phyloP scores from a whole-genome alignment of 768 basidiomycete species.

The Amanita muscaria region DNA sequence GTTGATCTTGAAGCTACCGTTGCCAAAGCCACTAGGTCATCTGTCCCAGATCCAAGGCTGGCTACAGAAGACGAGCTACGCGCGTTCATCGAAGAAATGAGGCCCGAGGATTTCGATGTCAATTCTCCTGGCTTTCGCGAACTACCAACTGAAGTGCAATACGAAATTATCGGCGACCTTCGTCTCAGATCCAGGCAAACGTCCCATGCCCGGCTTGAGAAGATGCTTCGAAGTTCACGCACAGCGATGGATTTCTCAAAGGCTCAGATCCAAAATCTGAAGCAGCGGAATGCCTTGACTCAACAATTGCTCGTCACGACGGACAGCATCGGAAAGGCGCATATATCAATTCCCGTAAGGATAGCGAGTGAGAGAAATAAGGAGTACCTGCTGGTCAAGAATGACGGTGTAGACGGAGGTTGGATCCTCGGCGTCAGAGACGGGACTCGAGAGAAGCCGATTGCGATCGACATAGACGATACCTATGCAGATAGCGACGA shows the following conservation, averaged over 20 bases:
- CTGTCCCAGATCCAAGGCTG: slow-evolving; percentile 78
- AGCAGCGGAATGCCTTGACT: slow-evolving; percentile 83
- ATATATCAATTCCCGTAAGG: slow-evolving; percentile 84
- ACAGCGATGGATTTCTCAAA: slow-evolving; percentile 95
- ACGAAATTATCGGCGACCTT: slow-evolving; percentile 96
- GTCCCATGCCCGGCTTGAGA: slow-evolving; percentile 82
- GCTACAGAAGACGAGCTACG: slow-evolving; percentile 95
- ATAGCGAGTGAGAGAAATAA: slow-evolving; percentile 94
- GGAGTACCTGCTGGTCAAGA: slow-evolving; percentile 93
- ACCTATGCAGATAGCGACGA: slow-evolving; percentile 31
- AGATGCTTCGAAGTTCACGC: slow-evolving; percentile 71
- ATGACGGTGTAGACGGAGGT: slow-evolving; percentile 77
- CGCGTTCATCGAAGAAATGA: slow-evolving; percentile 91
- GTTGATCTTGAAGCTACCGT: slow-evolving; percentile 60
- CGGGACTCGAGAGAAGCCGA: slow-evolving; percentile 81
- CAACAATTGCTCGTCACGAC: slow-evolving; percentile 90
- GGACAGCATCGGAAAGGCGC: slow-evolving; percentile 84
- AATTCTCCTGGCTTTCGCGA: slow-evolving; percentile 83
- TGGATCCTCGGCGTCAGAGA: slow-evolving; percentile 91
- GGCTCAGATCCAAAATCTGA: slow-evolving; percentile 87
- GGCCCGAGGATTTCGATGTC: slow-evolving; percentile 91
- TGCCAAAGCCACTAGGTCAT: slow-evolving; percentile 49
- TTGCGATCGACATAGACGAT: slow-evolving; percentile 69
- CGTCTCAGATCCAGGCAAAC: slow-evolving; percentile 92
- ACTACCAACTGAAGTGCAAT: slow-evolving; percentile 92